These are phyloP conservation scores for Dioscorea alata DNA, from an alignment of 106 monocot species.

Conservation along the genomic window DNA sequence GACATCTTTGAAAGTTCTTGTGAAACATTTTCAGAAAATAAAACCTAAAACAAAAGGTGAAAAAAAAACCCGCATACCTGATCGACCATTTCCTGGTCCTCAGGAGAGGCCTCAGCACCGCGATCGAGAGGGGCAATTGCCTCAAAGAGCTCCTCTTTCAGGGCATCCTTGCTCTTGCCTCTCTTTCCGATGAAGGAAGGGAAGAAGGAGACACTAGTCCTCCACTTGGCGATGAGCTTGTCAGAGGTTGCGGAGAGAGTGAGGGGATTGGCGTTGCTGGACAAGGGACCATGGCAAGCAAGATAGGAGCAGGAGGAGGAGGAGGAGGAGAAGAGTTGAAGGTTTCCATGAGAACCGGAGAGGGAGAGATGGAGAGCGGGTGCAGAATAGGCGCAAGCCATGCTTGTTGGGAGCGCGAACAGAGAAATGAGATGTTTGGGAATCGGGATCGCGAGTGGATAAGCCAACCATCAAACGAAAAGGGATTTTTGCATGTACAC, in stretches of 20 bases:
- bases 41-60: too few species aligned
- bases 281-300: background rate
- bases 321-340: background rate
- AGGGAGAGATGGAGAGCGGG: background rate
- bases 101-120: slow-evolving; percentile 66
- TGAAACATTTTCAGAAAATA: too few species aligned
- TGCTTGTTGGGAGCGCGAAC: background rate
- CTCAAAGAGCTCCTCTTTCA: slow-evolving; percentile 82
- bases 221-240: slow-evolving; percentile 34
- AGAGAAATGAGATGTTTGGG: too few species aligned
- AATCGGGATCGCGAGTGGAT: too few species aligned
- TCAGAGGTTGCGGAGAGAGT: background rate
- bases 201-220: slow-evolving; percentile 68
- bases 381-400: background rate
- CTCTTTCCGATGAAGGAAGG: slow-evolving; percentile 50
- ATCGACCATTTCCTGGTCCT: slow-evolving; percentile 67
- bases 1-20: too few species aligned
- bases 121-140: slow-evolving; percentile 84
- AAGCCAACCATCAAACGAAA: too few species aligned
- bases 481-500: too few species aligned
- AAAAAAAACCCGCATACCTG: slow-evolving; percentile 20
- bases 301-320: background rate
- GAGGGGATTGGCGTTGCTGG: background rate
- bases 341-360: background rate
- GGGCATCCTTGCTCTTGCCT: slow-evolving; percentile 39